Conservation (phyloP, 2,329 filamentous ascomycete species). For the Microsporum ferrugineum region DNA sequence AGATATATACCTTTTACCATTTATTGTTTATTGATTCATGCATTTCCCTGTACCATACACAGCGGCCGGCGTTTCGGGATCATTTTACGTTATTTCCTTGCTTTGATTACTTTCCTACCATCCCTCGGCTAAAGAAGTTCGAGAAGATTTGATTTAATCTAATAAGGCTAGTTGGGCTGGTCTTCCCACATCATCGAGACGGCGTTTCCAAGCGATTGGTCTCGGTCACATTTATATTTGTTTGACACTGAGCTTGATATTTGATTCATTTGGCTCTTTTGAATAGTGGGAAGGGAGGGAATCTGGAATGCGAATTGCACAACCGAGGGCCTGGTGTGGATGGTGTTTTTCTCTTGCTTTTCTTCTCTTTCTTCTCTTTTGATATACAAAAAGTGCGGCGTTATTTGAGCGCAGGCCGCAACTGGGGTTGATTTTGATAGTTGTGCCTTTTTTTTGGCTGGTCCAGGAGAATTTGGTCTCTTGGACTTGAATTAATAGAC, state of each 20-base stretch:
- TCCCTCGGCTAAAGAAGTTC: neutral
- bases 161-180: conserved; percentile 1
- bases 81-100: conserved; percentile 10
- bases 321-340: conserved; percentile 1
- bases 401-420: conserved; percentile 1
- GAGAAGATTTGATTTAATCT: neutral
- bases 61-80: conserved; percentile 12
- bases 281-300: neutral
- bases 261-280: conserved; percentile 3
- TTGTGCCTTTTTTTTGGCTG: neutral
- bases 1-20: neutral
- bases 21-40: conserved; percentile 6
- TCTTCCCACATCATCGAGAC: neutral
- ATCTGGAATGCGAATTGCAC: neutral
- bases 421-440: neutral
- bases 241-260: neutral
- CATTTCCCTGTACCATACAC: conserved; percentile 8
- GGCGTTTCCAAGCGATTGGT: neutral
- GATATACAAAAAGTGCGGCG: conserved; percentile 3
- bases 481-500: conserved; percentile 10
- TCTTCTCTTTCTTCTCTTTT: neutral
- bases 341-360: neutral
- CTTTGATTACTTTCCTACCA: conserved; percentile 3
- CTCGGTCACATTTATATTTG: neutral
- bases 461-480: neutral